These are phyloP conservation scores for Marasmius sp. DNA, from an alignment of 1,284 basidiomycete species.

Conservation along the genomic window DNA sequence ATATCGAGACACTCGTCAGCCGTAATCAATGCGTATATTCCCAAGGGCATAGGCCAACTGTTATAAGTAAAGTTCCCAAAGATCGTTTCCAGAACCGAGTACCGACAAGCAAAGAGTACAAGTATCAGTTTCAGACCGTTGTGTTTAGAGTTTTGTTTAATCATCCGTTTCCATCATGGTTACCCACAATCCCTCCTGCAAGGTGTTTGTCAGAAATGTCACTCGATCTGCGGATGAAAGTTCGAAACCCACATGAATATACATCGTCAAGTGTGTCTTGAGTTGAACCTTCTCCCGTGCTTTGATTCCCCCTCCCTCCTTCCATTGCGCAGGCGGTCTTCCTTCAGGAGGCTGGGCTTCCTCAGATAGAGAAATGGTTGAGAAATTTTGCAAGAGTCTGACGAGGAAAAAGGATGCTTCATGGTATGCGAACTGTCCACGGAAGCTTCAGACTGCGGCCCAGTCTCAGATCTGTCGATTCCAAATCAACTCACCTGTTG, in stretches of 20 bases:
- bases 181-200: constrained; percentile 31
- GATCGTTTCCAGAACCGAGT: no score
- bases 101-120: no score
- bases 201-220: neutral
- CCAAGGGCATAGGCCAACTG: no score
- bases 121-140: no score
- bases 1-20: no score
- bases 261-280: constrained; percentile 42
- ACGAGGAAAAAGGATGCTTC: constrained; percentile 41
- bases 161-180: constrained; percentile 22
- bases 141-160: neutral
- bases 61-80: no score
- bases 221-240: neutral
- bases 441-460: neutral
- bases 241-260: constrained; percentile 30
- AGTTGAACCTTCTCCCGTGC: constrained; percentile 36
- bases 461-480: neutral
- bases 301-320: constrained; percentile 26
- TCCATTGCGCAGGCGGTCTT: constrained; percentile 35
- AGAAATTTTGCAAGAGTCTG: constrained; percentile 46
- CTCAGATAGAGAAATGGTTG: constrained; percentile 39
- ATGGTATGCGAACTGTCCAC: constrained; percentile 38
- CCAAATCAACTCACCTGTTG: constrained; percentile 41
- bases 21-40: no score
- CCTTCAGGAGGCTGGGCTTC: constrained; percentile 36